These are phyloP conservation scores for Metroxylon sagu DNA, from an alignment of 176 grass and related monocot species.

Conservation along the genomic window DNA sequence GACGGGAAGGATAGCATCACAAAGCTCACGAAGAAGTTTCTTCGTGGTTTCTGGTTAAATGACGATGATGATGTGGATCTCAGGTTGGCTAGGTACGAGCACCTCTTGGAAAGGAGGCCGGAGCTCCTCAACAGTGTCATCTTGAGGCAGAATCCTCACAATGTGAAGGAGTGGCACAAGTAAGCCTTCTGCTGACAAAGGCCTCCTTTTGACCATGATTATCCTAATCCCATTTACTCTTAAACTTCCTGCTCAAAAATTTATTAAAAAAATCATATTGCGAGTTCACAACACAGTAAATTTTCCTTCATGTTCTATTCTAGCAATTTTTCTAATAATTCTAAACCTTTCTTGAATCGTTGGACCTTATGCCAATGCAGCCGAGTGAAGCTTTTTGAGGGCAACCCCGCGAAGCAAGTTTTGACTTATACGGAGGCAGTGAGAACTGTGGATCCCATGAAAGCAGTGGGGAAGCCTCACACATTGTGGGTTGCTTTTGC, in stretches of 20 bases:
- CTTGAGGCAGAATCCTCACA: slow-evolving; percentile 75
- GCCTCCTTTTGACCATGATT: too few relatives aligned
- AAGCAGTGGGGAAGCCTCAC: slow-evolving; percentile 74
- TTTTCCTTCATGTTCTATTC: too few relatives aligned
- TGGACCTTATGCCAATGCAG: slow-evolving; percentile 17
- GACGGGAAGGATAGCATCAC: slow-evolving; percentile 35
- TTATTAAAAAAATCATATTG: too few relatives aligned
- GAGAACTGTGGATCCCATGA: slow-evolving; percentile 78
- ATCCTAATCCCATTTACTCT: too few relatives aligned
- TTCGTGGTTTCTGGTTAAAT: slow-evolving; percentile 60
- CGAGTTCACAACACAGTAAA: too few relatives aligned
- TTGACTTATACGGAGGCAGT: slow-evolving; percentile 75
- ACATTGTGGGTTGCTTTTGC: slow-evolving; percentile 73
- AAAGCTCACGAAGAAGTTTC: slow-evolving; percentile 51
- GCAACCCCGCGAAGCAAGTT: slow-evolving; percentile 52
- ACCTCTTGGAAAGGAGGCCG: slow-evolving; percentile 54
- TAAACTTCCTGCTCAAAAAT: too few relatives aligned
- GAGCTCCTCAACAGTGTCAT: slow-evolving; percentile 80
- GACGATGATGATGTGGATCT: slow-evolving; percentile 76
- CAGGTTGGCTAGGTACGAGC: slow-evolving; percentile 58
- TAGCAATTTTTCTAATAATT: too few relatives aligned
- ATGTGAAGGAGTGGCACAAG: slow-evolving; percentile 83
- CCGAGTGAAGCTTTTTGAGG: slow-evolving; percentile 79
- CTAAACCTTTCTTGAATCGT: too few relatives aligned
- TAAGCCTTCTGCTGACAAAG: neutral